phyloP scores from a whole-genome alignment of 2,329 filamentous ascomycete species.

The Hypoxylon sp. region DNA sequence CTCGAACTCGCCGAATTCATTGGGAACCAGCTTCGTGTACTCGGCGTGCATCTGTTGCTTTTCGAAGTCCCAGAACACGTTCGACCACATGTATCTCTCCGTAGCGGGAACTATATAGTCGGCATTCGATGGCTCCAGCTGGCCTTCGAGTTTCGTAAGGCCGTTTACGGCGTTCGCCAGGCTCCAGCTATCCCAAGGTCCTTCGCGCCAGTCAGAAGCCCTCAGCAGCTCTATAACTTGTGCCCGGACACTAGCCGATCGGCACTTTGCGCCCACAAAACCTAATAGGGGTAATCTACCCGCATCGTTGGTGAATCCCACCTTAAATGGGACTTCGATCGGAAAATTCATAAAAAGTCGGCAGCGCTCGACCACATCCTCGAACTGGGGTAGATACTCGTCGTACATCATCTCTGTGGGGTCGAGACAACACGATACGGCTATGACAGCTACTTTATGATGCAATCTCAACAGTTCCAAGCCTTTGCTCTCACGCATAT shows the following conservation, averaged over 20 bases:
- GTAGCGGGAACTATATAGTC: slow-evolving; percentile 13
- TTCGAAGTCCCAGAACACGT: slow-evolving; percentile 51
- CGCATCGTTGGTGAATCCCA: slow-evolving; percentile 50
- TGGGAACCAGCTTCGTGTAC: slow-evolving; percentile 47
- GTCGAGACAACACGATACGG: slow-evolving; percentile 50
- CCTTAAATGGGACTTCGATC: slow-evolving; percentile 8
- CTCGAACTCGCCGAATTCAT: slow-evolving; percentile 43
- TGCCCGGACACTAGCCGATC: slow-evolving; percentile 36
- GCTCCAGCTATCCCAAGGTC: slow-evolving; percentile 49
- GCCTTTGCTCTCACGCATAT: slow-evolving; percentile 27
- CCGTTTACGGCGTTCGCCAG: slow-evolving; percentile 42
- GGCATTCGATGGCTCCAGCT: slow-evolving; percentile 19
- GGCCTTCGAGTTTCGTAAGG: slow-evolving; percentile 48
- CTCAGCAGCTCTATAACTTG: slow-evolving; percentile 43
- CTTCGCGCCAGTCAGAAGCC: slow-evolving; percentile 45
- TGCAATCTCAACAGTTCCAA: slow-evolving; percentile 46
- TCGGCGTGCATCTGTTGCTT: slow-evolving; percentile 46
- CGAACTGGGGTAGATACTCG: slow-evolving; percentile 46
- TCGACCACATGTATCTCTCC: slow-evolving; percentile 48
- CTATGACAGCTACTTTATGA: slow-evolving; percentile 41
- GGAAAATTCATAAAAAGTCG: slow-evolving; percentile 27
- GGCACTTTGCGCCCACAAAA: slow-evolving; percentile 50
- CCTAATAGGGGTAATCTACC: slow-evolving; percentile 47
- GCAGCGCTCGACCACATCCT: slow-evolving; percentile 42
- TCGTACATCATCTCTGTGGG: slow-evolving; percentile 50